Evolutionary conservation across 176 grass and related monocot genomes (phyloP), one percentile per base, ranked within the genome.

Genomic region (Oropetium thomaeum): DNA sequence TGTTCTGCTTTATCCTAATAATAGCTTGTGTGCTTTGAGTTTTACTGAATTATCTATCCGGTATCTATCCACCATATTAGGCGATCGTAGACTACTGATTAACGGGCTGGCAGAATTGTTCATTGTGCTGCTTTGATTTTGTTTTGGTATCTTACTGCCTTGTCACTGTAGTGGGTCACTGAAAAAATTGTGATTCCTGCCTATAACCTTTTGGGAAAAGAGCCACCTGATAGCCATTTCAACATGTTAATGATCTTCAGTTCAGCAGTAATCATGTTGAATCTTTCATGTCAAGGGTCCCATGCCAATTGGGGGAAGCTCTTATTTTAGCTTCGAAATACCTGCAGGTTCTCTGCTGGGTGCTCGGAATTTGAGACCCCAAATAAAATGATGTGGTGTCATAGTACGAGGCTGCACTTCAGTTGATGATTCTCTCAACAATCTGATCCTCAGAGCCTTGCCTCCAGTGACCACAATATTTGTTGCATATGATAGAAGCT

Each of bases 271-370:
- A n/a, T n/a, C n/a, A n/a, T 47, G 13, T 15, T 68, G 38, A 23
- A 59, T 73, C 0, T 30, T 51, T 5, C 6, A 8, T 12, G 79
- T 32, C 0, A 75, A 68, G 88, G 92, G 84, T 37, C 73, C 48
- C 76, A 88, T 90, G 70, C 85, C 70, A 85, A 0, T 61, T 67
- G 85, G 88, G 87, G 91, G 87, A 89, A 94, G 91, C 74, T 90
- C 29, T 85, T 58, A 32, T 51, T 25, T 17, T 88, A 86, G 87
- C 91, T 90, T 89, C 58, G 81, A 89, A 82, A 76, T 84, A 90
- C 82, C 88, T 13, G 88, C 88, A 93, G 91, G 91, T 93, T 93
- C 87, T 90, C 91, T 93, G 91, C 19, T 73, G 91, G 88, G 86
- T 93, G 78, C 88, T 83, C 69, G 73, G 71, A 61, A 42, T 6